These are phyloP conservation scores for Sistotremastrum suecicum DNA, from an alignment of 768 basidiomycete genomes.

Conservation along the genomic window DNA sequence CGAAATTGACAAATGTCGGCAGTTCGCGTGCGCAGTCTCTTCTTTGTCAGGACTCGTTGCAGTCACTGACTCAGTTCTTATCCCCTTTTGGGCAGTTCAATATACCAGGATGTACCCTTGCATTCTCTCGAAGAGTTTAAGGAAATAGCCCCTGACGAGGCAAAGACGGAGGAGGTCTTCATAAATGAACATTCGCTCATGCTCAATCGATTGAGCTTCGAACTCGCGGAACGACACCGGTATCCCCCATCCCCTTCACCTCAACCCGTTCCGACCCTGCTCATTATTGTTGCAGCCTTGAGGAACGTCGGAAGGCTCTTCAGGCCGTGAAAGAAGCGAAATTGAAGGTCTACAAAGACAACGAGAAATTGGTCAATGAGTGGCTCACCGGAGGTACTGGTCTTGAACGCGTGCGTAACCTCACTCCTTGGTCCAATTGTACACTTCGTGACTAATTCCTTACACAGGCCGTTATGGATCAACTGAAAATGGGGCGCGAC, in stretches of 20 bases:
- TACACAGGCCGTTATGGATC: no score
- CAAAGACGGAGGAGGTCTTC: constrained; percentile 44
- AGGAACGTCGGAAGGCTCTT: neutral
- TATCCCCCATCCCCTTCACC: constrained; percentile 17
- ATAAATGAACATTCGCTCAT: constrained; percentile 70
- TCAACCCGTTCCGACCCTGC: neutral
- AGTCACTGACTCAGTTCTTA: no score
- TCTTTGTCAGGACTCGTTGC: no score
- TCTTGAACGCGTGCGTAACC: no score
- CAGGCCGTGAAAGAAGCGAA: no score
- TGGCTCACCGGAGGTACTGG: no score
- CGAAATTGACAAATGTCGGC: constrained; percentile 86
- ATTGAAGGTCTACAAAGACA: no score
- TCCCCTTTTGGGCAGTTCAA: constrained; percentile 36
- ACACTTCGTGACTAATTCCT: no score
- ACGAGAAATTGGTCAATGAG: no score
- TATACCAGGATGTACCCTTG: constrained; percentile 77
- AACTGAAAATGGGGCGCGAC: no score
- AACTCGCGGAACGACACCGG: constrained; percentile 82
- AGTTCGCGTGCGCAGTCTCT: constrained; percentile 59
- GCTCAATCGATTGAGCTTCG: constrained; percentile 78
- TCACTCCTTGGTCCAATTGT: no score
- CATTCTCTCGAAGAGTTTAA: constrained; percentile 58
- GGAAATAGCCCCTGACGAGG: constrained; percentile 52
- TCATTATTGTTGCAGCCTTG: neutral